Evolutionary conservation across 1,284 basidiomycete species (phyloP).

Genomic region (Puccinia horiana): DNA sequence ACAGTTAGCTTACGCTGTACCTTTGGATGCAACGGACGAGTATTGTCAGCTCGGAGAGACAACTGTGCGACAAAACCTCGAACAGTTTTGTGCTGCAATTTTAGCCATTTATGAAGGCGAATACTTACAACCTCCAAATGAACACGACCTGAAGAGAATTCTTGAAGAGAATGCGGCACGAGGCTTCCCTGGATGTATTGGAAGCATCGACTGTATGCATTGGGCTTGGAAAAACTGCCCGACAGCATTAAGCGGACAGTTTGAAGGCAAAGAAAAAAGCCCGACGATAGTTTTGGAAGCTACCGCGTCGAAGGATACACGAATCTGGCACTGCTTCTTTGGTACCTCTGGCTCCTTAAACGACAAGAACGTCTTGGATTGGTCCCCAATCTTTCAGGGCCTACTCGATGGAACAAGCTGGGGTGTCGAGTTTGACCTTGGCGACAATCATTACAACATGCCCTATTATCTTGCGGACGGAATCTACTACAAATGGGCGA

Average conservation of each 20-base stretch:
- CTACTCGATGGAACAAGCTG: not conserved
- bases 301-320: not conserved
- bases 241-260: not conserved
- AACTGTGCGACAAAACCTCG: not conserved
- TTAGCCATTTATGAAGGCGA: not conserved
- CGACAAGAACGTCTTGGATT: not conserved
- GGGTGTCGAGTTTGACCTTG: not conserved
- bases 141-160: not conserved
- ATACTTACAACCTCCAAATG: not conserved
- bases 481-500: not conserved
- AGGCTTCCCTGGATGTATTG: constrained; percentile 19
- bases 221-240: constrained; percentile 33
- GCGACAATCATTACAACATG: not conserved
- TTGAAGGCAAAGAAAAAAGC: constrained; percentile 1
- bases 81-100: not conserved
- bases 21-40: not conserved
- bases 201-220: constrained; percentile 19
- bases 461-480: constrained; percentile 25
- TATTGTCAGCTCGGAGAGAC: not conserved
- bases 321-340: constrained; percentile 13
- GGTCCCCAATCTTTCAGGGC: not conserved
- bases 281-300: constrained; percentile 14
- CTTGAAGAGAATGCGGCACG: not conserved
- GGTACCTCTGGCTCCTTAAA: not conserved
- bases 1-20: not conserved